These are phyloP conservation scores for Russula lepida DNA, from an alignment of 768 basidiomycete genomes.

Conservation along the genomic window DNA sequence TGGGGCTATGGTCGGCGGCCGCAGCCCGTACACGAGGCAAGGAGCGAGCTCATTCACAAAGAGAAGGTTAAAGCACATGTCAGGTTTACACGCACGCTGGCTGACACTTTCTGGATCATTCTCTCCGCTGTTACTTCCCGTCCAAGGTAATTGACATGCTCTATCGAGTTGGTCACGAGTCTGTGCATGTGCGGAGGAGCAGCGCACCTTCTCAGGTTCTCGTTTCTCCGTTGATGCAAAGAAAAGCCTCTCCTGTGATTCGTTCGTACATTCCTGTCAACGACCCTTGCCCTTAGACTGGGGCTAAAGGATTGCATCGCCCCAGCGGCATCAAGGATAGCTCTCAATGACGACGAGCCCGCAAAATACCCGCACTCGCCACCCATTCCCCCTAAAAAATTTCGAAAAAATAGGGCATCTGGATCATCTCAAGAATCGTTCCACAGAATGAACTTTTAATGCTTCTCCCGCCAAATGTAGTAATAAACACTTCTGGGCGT, in stretches of 20 bases:
- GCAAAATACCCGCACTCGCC: not conserved
- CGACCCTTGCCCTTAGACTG: not conserved
- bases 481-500: not conserved
- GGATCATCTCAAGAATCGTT: not conserved
- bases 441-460: not conserved
- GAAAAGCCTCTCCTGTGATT: not conserved
- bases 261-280: too few species aligned
- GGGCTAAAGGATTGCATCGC: too few species aligned
- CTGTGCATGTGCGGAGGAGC: not conserved
- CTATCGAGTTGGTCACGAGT: not conserved
- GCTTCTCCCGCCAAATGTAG: not conserved
- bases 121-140: not conserved
- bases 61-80: not conserved
- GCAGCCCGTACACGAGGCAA: not conserved
- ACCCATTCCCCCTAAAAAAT: too few species aligned
- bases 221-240: not conserved
- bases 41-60: not conserved
- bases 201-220: not conserved
- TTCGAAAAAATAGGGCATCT: not conserved
- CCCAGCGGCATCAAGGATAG: not conserved
- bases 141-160: not conserved
- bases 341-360: not conserved
- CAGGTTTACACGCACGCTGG: too few species aligned
- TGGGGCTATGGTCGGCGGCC: not conserved
- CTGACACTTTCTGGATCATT: too few species aligned